Base-by-base conservation (phyloP, 176 grass and related monocot genomes). In the barley (Hordeum vulgare) region DNA sequence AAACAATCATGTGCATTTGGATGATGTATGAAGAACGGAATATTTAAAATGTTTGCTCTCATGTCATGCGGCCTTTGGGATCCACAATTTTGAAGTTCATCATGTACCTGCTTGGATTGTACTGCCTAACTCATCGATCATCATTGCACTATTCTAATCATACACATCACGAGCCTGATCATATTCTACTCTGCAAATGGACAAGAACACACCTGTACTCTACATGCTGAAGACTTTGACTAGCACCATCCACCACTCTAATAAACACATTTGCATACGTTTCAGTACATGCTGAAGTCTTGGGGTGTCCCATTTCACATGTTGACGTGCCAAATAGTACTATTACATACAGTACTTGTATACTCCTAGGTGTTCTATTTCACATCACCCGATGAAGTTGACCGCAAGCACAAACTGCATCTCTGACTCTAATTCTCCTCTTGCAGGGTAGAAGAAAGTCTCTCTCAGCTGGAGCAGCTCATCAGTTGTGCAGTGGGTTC, bases 401-500 rank as follows among this genome's bases (percentile, higher is more conserved):
- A 4, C 42, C 2, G 26, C 15, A 57, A 57, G 9, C 28, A 35
- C 20, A 61, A 24, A 6, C 2, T 11, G 6, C 29, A 8, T 23
- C 12, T 80, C 25, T 4, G 51, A 20, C 51, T 33, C 31, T n/a
- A 33, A 4, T 33, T 31, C 42, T 31, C 68, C 68, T 6, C 17
- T 44, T 58, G 26, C 41, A 80, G 18, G 28, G 20, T 24, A 79
- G 45, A 71, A 74, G 41, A 18, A 36, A 21, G 42, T 36, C 27
- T 49, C 70, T 36, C 27, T 49, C 70, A 18, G 59, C 60, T 62
- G 34, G 61, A 75, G 53, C 67, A 64, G 21, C 37, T 94, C 88
- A 95, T 94, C 88, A 95, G 61, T 96, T 93, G 74, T 96, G 94
- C 76, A 96, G 91, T 87, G 90, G 94, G 41, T 96, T 93, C 82